A percentile compares a stretch with the other conserved stretches of the same genome.
Conservation (phyloP, 2,329 filamentous ascomycete species). For the Ilyonectria sp. region DNA sequence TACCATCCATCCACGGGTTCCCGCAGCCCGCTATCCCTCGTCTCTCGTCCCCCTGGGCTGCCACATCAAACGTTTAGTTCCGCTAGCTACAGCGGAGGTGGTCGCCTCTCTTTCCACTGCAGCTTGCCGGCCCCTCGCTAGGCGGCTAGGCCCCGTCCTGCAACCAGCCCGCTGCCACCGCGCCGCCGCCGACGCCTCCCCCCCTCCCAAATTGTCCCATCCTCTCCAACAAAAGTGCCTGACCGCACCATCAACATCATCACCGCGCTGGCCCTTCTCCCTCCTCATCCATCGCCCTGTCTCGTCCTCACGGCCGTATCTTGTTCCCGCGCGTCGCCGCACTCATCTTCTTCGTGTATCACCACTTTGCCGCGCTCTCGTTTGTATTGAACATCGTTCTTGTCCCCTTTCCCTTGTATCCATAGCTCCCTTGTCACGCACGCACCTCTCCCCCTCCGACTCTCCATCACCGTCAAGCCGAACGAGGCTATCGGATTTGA, state of each 20-base stretch:
- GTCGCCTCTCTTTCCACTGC: conserved; percentile 24
- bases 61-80: conserved; percentile 24
- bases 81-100: conserved; percentile 12
- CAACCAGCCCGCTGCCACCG: conserved; percentile 24
- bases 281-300: conserved; percentile 34
- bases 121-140: conserved; percentile 21
- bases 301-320: conserved; percentile 24
- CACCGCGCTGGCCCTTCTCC: conserved; percentile 37
- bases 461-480: conserved; percentile 26
- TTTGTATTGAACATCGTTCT: conserved; percentile 14
- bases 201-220: conserved; percentile 21
- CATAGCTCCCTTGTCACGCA: conserved; percentile 27
- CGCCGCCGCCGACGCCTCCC: conserved; percentile 26
- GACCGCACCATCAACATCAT: conserved; percentile 44
- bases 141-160: conserved; percentile 11
- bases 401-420: conserved; percentile 27
- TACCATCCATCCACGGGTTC: neutral
- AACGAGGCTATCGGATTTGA: conserved; percentile 34
- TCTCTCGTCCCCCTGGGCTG: conserved; percentile 10
- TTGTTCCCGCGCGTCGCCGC: conserved; percentile 19
- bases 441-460: conserved; percentile 22
- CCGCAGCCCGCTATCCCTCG: neutral
- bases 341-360: conserved; percentile 29
- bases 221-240: conserved; percentile 39
- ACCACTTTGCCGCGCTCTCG: conserved; percentile 24